Conservation (phyloP, 305 asterid genomes). For the Rubia occidens region DNA sequence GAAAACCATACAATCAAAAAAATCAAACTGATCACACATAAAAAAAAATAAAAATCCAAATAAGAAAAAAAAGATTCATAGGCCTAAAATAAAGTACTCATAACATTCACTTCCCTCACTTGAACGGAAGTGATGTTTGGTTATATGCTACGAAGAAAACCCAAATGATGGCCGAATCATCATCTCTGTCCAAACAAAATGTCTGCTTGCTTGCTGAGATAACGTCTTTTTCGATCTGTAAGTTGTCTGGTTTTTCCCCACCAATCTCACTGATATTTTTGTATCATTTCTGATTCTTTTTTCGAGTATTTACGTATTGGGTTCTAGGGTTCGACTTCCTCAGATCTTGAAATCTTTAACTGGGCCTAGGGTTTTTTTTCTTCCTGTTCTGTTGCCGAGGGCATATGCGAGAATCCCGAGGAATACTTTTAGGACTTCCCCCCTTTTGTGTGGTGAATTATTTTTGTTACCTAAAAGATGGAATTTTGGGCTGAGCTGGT, state of each 20-base stretch:
- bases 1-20: background rate
- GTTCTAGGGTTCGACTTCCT: conserved; percentile 18
- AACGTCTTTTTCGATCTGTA: conserved; percentile 26
- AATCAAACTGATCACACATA: background rate
- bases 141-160: background rate
- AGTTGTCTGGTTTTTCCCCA: conserved; percentile 12
- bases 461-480: background rate
- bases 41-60: background rate
- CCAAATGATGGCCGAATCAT: conserved; percentile 19
- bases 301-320: background rate
- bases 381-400: background rate
- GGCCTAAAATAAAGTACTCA: background rate
- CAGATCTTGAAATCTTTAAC: conserved; percentile 19
- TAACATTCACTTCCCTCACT: conserved; percentile 10
- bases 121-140: conserved; percentile 6
- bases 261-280: conserved; percentile 1
- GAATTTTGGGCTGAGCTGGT: background rate
- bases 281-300: conserved; percentile 8
- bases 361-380: conserved; percentile 15
- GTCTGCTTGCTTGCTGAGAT: conserved; percentile 17
- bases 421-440: background rate
- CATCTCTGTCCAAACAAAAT: conserved; percentile 3
- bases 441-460: background rate
- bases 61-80: conserved; percentile 10
- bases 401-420: conserved; percentile 14